Evolutionary conservation across 2,329 filamentous ascomycete species (phyloP), one percentile per base, ranked within the genome.

Genomic region (Amauroascus niger): DNA sequence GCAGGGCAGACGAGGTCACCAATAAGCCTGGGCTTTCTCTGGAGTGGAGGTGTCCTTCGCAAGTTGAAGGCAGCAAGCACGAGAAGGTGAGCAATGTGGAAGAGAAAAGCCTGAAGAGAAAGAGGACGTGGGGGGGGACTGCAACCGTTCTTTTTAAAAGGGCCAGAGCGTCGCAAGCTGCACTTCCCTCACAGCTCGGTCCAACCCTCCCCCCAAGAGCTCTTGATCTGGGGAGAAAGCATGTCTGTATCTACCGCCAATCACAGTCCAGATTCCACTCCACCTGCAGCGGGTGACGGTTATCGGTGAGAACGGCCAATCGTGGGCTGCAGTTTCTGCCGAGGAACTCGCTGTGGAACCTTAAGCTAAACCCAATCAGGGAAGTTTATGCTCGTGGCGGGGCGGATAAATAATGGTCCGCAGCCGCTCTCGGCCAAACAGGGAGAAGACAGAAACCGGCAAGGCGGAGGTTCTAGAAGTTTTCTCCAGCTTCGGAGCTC

Each of bases 231-330:
- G 51, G 51, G 40, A 41, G 51, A 7, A 6, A 33, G n/a, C n/a
- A n/a, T n/a, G n/a, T 14, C 8, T 32, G 16, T 39, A 40, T 41
- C 33, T 41, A 13, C 41, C 32, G 51, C 51, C 51, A 53, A 53
- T 48, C 20, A 35, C 13, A 9, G 14, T 8, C 1, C 20, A 11
- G 30, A 5, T 2, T n/a, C 11, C 16, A 22, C 32, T 16, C 43
- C 51, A 41, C 30, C 2, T 3, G n/a, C 22, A 26, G 2, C 1
- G n/a, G 28, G 20, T 7, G 9, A 32, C 20, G 26, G 30, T 20
- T 28, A 40, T 53, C 51, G 51, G 51, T 30, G n/a, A 16, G 9
- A 6, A 9, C 11, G 14, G 24, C 51, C 51, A 53, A 53, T 53
- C 9, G 32, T 9, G 8, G 2, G 11, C 13, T 22, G 5, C 2